These are phyloP conservation scores for Pseudocercospora fijiensis DNA, from an alignment of 2,329 filamentous ascomycete genomes.

Conservation along the genomic window DNA sequence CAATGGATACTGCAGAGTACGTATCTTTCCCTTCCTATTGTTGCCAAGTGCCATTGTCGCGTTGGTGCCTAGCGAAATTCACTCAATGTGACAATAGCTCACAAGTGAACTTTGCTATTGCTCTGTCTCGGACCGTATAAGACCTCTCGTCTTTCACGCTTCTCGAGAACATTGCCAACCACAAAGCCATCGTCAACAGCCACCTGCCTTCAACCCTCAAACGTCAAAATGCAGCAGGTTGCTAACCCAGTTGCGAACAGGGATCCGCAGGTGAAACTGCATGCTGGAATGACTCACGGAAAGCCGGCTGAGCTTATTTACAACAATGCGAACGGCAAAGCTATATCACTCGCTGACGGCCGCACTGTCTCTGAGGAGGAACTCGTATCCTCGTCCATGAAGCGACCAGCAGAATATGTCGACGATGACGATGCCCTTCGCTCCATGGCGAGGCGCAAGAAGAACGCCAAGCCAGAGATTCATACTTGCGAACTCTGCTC, in stretches of 20 bases:
- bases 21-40: conserved; percentile 28
- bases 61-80: conserved; percentile 2
- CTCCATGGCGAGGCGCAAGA: conserved; percentile 94
- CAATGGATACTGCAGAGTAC: conserved; percentile 54
- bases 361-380: conserved; percentile 53
- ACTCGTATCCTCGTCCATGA: conserved; percentile 57
- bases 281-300: conserved; percentile 80
- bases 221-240: neutral
- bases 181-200: conserved; percentile 1
- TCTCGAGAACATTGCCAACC: conserved; percentile 2
- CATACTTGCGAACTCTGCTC: conserved; percentile 69
- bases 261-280: conserved; percentile 72
- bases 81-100: conserved; percentile 5
- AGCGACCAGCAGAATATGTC: conserved; percentile 55
- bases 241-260: conserved; percentile 40
- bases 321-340: conserved; percentile 69
- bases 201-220: neutral
- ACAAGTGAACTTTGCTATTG: conserved; percentile 4
- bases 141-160: conserved; percentile 7
- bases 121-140: conserved; percentile 4
- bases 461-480: conserved; percentile 63
- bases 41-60: conserved; percentile 12
- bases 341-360: conserved; percentile 66
- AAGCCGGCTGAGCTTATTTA: conserved; percentile 81
- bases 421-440: conserved; percentile 77